These are phyloP conservation scores for Fusarium sterilihyphosum DNA, from an alignment of 2,329 filamentous ascomycete genomes.

Conservation along the genomic window DNA sequence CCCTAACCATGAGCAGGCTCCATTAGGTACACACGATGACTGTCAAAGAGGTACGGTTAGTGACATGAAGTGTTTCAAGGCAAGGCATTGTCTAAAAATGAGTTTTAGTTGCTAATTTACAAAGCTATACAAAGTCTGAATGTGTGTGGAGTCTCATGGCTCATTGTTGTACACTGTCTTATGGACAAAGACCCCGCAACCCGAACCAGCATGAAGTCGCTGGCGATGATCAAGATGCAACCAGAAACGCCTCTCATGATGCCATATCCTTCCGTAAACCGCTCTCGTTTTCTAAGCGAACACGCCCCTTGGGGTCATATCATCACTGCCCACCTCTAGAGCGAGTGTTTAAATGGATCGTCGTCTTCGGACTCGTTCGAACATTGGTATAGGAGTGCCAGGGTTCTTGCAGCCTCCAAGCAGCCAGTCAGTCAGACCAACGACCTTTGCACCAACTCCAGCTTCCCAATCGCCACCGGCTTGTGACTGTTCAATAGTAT, in stretches of 20 bases:
- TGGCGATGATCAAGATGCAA: slow-evolving; percentile 23
- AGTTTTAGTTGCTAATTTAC: slow-evolving; percentile 30
- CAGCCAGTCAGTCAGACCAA: slow-evolving; percentile 94
- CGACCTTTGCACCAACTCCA: slow-evolving; percentile 82
- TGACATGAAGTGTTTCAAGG: not conserved
- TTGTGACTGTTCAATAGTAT: slow-evolving; percentile 94
- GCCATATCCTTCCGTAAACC: not conserved
- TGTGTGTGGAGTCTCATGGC: slow-evolving; percentile 40
- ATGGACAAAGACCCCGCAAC: slow-evolving; percentile 1
- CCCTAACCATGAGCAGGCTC: not conserved
- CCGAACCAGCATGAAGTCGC: slow-evolving; percentile 3
- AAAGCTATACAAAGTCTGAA: slow-evolving; percentile 22
- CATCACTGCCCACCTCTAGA: not conserved
- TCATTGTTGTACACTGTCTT: slow-evolving; percentile 41
- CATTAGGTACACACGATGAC: not conserved
- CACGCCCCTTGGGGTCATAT: not conserved
- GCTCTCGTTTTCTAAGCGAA: not conserved
- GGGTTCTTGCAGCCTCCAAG: slow-evolving; percentile 73
- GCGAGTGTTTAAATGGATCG: slow-evolving; percentile 21
- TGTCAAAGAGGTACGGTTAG: not conserved
- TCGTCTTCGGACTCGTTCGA: slow-evolving; percentile 45
- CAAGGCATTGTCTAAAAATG: not conserved
- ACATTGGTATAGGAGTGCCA: slow-evolving; percentile 50
- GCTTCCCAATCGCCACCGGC: slow-evolving; percentile 85
- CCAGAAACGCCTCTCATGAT: slow-evolving; percentile 33